Conservation (phyloP, 805 yeast genomes). For the Cyberlindnera japonica region DNA sequence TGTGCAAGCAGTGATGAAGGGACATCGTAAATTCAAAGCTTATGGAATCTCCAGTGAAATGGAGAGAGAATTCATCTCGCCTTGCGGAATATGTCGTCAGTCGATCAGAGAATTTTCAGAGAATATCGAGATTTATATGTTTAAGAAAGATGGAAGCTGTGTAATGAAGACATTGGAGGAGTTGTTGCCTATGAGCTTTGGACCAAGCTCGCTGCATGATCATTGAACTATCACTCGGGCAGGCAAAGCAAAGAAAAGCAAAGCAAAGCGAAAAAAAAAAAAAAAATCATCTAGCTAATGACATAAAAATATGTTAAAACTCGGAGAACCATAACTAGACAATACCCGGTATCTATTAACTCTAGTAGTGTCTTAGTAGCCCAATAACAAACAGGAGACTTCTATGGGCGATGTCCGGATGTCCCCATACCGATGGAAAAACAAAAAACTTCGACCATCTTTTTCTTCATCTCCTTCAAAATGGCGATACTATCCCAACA, state of each 20-base stretch:
- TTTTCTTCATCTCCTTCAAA: neutral
- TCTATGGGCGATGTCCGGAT: constrained; percentile 1
- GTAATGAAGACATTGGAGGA: constrained; percentile 51
- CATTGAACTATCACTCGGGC: too few species aligned
- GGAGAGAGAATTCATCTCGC: constrained; percentile 54
- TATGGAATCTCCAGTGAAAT: constrained; percentile 66
- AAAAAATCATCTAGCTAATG: too few species aligned
- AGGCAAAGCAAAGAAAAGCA: too few species aligned
- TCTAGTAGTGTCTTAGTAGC: too few species aligned
- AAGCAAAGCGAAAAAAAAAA: too few species aligned
- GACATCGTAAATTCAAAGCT: constrained; percentile 45
- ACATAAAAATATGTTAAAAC: too few species aligned
- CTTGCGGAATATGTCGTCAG: constrained; percentile 95
- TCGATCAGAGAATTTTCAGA: constrained; percentile 75
- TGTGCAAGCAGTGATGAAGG: constrained; percentile 48
- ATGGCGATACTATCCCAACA: neutral
- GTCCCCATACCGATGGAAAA: neutral
- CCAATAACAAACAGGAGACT: too few species aligned
- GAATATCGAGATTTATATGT: constrained; percentile 65
- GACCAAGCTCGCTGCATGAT: constrained; percentile 45
- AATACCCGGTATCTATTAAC: too few species aligned
- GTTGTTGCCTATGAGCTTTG: constrained; percentile 79
- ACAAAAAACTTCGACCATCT: neutral
- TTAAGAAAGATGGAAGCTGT: constrained; percentile 47
- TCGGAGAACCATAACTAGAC: too few species aligned